Base-by-base conservation (phyloP, 2,329 filamentous ascomycete genomes). In the Magnaporthiopsis poae region DNA sequence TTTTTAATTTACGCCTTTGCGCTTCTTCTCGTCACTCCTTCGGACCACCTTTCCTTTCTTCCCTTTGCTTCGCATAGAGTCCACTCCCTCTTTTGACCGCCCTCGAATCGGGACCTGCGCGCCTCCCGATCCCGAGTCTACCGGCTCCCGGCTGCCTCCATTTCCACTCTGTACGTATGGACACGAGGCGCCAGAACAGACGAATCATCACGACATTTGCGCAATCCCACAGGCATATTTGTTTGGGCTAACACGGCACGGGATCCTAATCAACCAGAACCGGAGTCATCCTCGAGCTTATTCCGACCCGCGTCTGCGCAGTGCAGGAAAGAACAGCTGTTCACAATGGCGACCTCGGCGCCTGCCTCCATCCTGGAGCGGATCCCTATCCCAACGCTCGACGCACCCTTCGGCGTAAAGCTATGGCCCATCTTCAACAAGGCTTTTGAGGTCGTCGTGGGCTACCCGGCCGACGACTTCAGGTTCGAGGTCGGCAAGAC, bases 371-470 rank as follows among this genome's bases (percentile, higher is more conserved):
- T 70, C 59, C 33, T 72, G 35, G 65, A 70, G 61, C 61, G 68
- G 33, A 84, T 88, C 69, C 84, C 91, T 76, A 76, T 87, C 71
- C 94, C 94, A 67, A 92, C 92, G 69, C 84, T 98, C 78, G 93
- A 97, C 77, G 88, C 90, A 70, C 94, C 94, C 46, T 98, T 98
- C 74, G 95, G 94, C 77, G 82, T 98, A 72, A 84, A 90, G 70
- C 81, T 97, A 78, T 98, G 95, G 95, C 92, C 94, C 73, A 87
- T 96, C 79, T 98, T 98, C 85, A 90, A 89, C 81, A 91, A 92
- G 82, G 88, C 84, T 72, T 98, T 90, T 80, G 89, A 90, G 76
- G 78, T 83, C 67, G 82, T 92, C 70, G 84, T 85, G 67, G 94
- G 94, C 74, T 96, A 94, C 79, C 88, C 91, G 70, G 88, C 90